Percentiles rank a stretch among this genome's conserved stretches.
Conservation (phyloP, 1,284 basidiomycete species). For the Vanrija humicola region DNA sequence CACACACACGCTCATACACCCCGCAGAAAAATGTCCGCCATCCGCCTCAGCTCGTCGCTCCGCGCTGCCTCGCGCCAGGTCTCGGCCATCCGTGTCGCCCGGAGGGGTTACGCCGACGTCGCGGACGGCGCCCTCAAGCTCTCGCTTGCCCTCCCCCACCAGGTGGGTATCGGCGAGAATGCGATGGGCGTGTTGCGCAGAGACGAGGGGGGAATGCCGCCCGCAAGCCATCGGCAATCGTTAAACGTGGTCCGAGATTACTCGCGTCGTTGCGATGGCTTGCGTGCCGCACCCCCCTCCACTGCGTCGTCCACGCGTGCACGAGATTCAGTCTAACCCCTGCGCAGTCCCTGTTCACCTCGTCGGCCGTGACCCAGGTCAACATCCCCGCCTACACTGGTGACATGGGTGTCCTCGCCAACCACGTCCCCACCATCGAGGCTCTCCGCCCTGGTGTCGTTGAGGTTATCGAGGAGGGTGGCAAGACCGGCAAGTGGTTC, state of each 20-base stretch:
- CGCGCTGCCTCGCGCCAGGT: conserved; percentile 40
- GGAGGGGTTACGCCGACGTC: conserved; percentile 79
- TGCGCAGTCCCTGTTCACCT: conserved; percentile 74
- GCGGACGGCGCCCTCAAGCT: conserved; percentile 65
- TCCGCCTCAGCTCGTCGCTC: conserved; percentile 42
- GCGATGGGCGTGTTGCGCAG: background rate
- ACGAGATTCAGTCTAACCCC: conserved; percentile 6
- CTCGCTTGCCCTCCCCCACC: conserved; percentile 85
- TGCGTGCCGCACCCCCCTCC: too few species aligned
- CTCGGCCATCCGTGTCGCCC: conserved; percentile 51
- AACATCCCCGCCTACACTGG: conserved; percentile 90
- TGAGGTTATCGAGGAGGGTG: conserved; percentile 80
- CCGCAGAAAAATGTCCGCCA: conserved; percentile 35
- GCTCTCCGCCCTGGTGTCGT: conserved; percentile 86
- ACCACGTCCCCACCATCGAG: conserved; percentile 92
- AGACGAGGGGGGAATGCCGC: background rate
- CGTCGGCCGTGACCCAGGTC: conserved; percentile 85
- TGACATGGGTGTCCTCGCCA: conserved; percentile 97
- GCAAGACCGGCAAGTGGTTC: conserved; percentile 83
- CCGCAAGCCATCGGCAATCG: too few species aligned
- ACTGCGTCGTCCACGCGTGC: too few species aligned
- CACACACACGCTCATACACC: conserved; percentile 2
- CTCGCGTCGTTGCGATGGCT: too few species aligned
- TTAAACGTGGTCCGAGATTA: too few species aligned
- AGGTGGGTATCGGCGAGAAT: conserved; percentile 58